Evolutionary conservation across 441 rosid genomes (phyloP).

Genomic region (Aleurites moluccanus): DNA sequence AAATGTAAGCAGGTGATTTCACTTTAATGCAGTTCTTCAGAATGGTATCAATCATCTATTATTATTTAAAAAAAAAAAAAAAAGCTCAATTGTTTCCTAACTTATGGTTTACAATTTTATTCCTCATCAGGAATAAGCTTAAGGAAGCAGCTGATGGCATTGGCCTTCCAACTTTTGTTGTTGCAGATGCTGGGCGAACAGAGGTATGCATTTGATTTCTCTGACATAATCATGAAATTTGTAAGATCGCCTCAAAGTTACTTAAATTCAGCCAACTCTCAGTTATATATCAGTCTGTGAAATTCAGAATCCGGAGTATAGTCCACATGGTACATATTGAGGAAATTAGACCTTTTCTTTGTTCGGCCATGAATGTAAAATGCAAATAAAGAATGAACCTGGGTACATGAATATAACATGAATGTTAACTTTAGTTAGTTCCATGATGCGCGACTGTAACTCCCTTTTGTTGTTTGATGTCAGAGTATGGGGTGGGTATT

Average conservation of each 20-base stretch:
- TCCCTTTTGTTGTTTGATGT: background rate
- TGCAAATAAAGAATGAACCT: background rate
- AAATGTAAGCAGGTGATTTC: constrained; percentile 73
- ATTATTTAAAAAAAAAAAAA: background rate
- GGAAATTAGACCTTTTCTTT: background rate
- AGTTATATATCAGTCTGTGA: background rate
- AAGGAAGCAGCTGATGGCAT: constrained; percentile 73
- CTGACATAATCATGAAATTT: background rate
- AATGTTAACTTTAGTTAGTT: background rate
- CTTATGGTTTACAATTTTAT: constrained; percentile 11
- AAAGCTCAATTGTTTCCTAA: background rate
- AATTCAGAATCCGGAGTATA: background rate
- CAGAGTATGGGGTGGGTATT: background rate
- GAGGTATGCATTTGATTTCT: constrained; percentile 42
- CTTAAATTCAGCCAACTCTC: background rate
- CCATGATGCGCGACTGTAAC: background rate
- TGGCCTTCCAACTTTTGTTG: constrained; percentile 86
- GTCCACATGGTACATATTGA: background rate
- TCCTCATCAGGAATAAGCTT: constrained; percentile 58
- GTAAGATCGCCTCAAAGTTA: background rate
- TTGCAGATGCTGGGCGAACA: constrained; percentile 95
- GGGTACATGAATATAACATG: background rate
- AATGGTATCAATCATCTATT: constrained; percentile 7
- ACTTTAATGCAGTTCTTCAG: constrained; percentile 10
- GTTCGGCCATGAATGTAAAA: background rate